Conservation (phyloP, 2,329 filamentous ascomycete species). For the Botrytis tulipae region DNA sequence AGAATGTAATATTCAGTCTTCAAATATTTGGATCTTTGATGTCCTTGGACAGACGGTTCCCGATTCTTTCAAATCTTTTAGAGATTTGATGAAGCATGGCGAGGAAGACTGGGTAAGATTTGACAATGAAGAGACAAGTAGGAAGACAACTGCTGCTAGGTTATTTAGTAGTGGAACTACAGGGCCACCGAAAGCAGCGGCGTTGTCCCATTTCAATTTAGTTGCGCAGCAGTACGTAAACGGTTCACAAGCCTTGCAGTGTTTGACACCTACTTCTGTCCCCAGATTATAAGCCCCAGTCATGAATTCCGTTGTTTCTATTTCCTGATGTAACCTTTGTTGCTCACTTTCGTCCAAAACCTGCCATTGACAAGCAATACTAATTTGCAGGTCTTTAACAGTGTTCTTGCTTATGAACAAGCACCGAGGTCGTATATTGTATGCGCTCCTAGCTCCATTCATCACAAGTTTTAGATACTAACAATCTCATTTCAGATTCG, state of each 20-base stretch:
- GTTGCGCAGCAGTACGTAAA: slow-evolving; percentile 36
- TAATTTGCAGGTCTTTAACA: not conserved
- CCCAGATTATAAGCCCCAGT: too few species aligned
- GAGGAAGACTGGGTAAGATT: slow-evolving; percentile 34
- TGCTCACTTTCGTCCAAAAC: not conserved
- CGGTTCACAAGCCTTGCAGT: too few species aligned
- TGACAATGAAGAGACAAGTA: slow-evolving; percentile 29
- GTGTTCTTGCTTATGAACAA: slow-evolving; percentile 49
- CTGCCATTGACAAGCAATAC: not conserved
- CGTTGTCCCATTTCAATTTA: slow-evolving; percentile 40
- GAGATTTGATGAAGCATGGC: slow-evolving; percentile 28
- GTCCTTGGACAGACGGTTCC: slow-evolving; percentile 27
- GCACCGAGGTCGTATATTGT: slow-evolving; percentile 50
- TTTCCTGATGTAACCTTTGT: too few species aligned
- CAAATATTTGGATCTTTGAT: slow-evolving; percentile 36
- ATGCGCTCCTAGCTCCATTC: slow-evolving; percentile 52
- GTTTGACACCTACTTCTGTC: too few species aligned
- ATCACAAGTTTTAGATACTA: not conserved
- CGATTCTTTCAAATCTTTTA: slow-evolving; percentile 29
- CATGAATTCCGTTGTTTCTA: too few species aligned
- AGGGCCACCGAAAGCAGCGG: slow-evolving; percentile 51
- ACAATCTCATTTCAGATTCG: slow-evolving; percentile 41
- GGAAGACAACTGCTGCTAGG: slow-evolving; percentile 45
- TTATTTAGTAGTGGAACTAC: slow-evolving; percentile 52
- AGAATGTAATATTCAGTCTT: slow-evolving; percentile 32